Evolutionary conservation across 2,329 filamentous ascomycete species (phyloP), one percentile per base, ranked within the genome.

Genomic region (Pseudogymnoascus sp.): DNA sequence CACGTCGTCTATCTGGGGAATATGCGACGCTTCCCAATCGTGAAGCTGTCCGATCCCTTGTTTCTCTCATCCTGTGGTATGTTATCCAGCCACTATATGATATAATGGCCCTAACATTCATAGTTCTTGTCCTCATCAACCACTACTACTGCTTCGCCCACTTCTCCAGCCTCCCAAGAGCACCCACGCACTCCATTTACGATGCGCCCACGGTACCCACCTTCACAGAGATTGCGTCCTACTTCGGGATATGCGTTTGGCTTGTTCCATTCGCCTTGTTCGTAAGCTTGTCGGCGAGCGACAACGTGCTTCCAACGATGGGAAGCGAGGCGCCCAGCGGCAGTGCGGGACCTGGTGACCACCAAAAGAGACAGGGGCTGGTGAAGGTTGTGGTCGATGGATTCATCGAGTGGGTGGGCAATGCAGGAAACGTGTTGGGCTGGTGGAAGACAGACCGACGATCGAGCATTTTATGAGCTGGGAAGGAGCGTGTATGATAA

Each of bases 231-330:
- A 94, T 97, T 50, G 92, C 94, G 0, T 93, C 91, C 0, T 99
- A 94, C 76, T 99, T 99, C 72, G 94, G 94, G 0, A 80, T 99
- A 1, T 96, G 92, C 70, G 92, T 99, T 0, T 99, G 94, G 94
- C 82, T 99, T 1, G 90, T 97, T 0, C 94, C 94, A 0, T 99
- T 99, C 73, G 87, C 92, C 14, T 81, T 99, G 12, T 99, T 99
- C 72, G 93, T 99, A 60, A 96, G 90, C 70, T 77, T 99, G 44
- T 96, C 91, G 16, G 94, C 94, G 0, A 91, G 92, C 62, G 94
- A 99, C 73, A 97, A 97, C 72, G 91, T 97, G 3, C 78, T 99
- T 61, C 94, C 94, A 0, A 95, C 88, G 6, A 97, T 97, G 83
- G 91, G 91, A 11, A 91, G 85, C 59, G 89, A 92, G 67, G 79